phyloP scores from a whole-genome alignment of 2,329 filamentous ascomycete species.

The Remersonia thermophila region DNA sequence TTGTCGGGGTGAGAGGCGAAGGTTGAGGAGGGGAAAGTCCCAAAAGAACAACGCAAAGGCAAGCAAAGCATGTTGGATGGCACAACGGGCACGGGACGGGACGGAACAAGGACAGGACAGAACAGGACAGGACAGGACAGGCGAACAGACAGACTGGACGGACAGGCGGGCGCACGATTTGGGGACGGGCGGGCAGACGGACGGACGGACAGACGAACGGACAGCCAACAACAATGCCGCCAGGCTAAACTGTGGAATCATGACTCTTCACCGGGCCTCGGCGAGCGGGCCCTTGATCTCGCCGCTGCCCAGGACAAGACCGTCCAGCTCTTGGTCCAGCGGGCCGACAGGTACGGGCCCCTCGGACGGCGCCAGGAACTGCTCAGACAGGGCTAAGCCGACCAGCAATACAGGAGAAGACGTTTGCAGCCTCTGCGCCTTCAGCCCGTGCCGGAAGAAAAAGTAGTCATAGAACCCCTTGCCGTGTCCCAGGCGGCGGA shows the following conservation, averaged over 20 bases:
- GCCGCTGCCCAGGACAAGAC: conserved; percentile 61
- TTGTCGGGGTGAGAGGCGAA: conserved; percentile 18
- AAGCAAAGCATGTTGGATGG: too few species aligned
- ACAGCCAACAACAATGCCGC: neutral
- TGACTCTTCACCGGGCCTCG: neutral
- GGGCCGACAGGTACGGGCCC: conserved; percentile 60
- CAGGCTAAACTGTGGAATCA: too few species aligned
- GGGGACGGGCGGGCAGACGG: too few species aligned
- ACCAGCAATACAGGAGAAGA: conserved; percentile 43
- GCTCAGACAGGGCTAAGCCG: conserved; percentile 76
- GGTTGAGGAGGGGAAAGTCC: neutral
- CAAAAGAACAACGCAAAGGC: neutral
- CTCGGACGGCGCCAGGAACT: conserved; percentile 53
- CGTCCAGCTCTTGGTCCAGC: conserved; percentile 71
- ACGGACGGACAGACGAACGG: neutral
- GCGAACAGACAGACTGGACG: too few species aligned
- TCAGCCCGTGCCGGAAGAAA: conserved; percentile 56
- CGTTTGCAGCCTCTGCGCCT: conserved; percentile 24
- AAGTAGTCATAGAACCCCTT: conserved; percentile 97
- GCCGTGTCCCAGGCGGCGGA: conserved; percentile 78
- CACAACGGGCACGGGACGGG: neutral
- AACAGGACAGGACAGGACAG: too few species aligned
- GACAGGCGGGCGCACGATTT: too few species aligned
- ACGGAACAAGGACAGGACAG: too few species aligned
- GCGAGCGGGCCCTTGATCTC: conserved; percentile 30